Evolutionary conservation across 108 stramenopile species (phyloP), one percentile per base, ranked within the genome.

Genomic region (Cyclotella atomus): DNA sequence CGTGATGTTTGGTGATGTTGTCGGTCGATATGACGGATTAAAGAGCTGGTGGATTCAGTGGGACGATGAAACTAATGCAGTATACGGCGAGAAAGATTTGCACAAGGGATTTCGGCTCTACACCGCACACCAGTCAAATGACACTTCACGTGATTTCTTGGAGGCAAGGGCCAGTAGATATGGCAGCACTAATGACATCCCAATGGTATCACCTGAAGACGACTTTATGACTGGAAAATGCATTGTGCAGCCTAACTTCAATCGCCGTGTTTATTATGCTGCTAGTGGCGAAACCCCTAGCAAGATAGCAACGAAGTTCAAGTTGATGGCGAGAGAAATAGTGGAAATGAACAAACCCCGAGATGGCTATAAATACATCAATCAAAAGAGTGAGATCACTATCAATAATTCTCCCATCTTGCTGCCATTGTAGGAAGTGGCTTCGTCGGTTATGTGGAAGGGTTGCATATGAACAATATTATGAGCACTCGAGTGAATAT

Each of bases 181-280:
- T 47, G 44, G 47, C 27, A 28, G 7, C n/a, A n/a, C n/a, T 45
- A 15, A 49, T 10, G 28, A 59, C 38, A 24, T 56, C 17, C 41
- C 69, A 17, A 32, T 27, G 35, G 30, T 59, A 27, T 44, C 60
- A 43, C 7, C 7, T 5, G 41, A 59, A 9, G 56, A 59, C 27
- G 21, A 44, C 15, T 56, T 29, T 21, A 30, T 17, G 16, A 53
- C 25, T 29, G 25, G 56, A 10, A 66, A 38, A 8, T 59, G 38
- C 25, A 70, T 57, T 44, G 55, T 45, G 69, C 43, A 70, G 36
- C 41, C 56, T 28, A 44, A 59, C 20, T n/a, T 59, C 43, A 70
- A 70, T 21, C 12, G 49, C 45, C 41, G 57, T 10, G 28, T 70
- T 8, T 28, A 70, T 44, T 59, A 44, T 63, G 34, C n/a, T n/a